These are phyloP conservation scores for Lactifluus pinguis DNA, from an alignment of 768 basidiomycete genomes.

Conservation along the genomic window DNA sequence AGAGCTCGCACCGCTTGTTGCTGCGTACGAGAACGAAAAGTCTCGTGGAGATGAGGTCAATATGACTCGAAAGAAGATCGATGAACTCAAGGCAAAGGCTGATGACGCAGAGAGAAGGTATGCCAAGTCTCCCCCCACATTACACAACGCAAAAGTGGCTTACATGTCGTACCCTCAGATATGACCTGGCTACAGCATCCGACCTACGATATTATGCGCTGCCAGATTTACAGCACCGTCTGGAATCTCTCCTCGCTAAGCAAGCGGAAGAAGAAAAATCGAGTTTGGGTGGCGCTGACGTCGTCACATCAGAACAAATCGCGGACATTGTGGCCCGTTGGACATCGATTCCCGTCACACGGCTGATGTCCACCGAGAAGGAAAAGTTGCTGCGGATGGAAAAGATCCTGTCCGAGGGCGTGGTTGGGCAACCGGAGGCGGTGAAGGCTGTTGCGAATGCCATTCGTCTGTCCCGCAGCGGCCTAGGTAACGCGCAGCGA, in stretches of 20 bases:
- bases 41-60: slow-evolving; percentile 73
- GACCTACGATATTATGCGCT: slow-evolving; percentile 89
- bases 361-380: slow-evolving; percentile 80
- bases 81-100: slow-evolving; percentile 84
- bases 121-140: not conserved
- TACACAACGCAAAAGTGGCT: slow-evolving; percentile 4
- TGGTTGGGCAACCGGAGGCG: slow-evolving; percentile 87
- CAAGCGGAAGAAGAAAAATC: slow-evolving; percentile 64
- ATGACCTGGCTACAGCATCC: slow-evolving; percentile 65
- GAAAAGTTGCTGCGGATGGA: slow-evolving; percentile 87
- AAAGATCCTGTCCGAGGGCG: slow-evolving; percentile 61
- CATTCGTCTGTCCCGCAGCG: slow-evolving; percentile 84
- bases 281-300: slow-evolving; percentile 46
- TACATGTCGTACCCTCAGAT: slow-evolving; percentile 3
- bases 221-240: slow-evolving; percentile 71
- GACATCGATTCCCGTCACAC: slow-evolving; percentile 87
- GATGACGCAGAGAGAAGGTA: slow-evolving; percentile 88
- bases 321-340: slow-evolving; percentile 90
- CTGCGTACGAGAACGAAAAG: slow-evolving; percentile 85
- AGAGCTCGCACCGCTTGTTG: slow-evolving; percentile 69
- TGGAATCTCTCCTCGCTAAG: slow-evolving; percentile 62
- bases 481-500: slow-evolving; percentile 78
- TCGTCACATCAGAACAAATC: slow-evolving; percentile 82
- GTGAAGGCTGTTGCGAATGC: slow-evolving; percentile 92
- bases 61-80: slow-evolving; percentile 67